phyloP scores from a whole-genome alignment of 495 filamentous ascomycete species.

The Penicillium bialowiezense region DNA sequence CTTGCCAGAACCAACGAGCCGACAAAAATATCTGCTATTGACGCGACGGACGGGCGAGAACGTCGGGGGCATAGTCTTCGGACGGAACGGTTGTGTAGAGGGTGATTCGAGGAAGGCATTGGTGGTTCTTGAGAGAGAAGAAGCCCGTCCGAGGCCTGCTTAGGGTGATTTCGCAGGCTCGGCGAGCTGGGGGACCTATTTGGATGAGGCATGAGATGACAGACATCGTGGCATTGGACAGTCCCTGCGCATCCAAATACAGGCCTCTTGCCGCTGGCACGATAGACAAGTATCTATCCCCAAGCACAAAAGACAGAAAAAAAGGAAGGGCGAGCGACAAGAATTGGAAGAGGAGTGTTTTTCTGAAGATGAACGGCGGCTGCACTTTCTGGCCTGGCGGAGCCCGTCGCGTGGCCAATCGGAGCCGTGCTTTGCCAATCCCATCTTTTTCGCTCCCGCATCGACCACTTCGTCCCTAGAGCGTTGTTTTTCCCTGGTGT shows the following conservation, averaged over 20 bases:
- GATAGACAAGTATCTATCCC: constrained; percentile 10
- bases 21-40: constrained; percentile 57
- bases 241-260: constrained; percentile 39
- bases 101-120: constrained; percentile 33
- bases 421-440: constrained; percentile 36
- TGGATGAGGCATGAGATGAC: constrained; percentile 62
- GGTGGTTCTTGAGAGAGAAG: constrained; percentile 24
- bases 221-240: constrained; percentile 57
- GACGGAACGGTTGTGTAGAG: constrained; percentile 27
- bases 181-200: constrained; percentile 51
- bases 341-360: constrained; percentile 18
- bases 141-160: constrained; percentile 43
- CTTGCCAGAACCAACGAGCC: constrained; percentile 62
- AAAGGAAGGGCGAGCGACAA: constrained; percentile 4
- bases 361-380: constrained; percentile 23
- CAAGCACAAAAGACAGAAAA: constrained; percentile 13
- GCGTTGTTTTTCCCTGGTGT: not conserved
- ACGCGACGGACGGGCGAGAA: constrained; percentile 39
- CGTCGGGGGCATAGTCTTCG: constrained; percentile 39
- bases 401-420: constrained; percentile 40
- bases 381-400: constrained; percentile 40
- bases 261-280: constrained; percentile 18
- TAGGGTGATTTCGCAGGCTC: constrained; percentile 47
- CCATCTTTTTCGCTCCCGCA: constrained; percentile 37
- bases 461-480: constrained; percentile 9